Evolutionary conservation across 2,329 filamentous ascomycete genomes (phyloP), one percentile per base, ranked within the genome.

Genomic region (Ophiostoma himal-ulmi): DNA sequence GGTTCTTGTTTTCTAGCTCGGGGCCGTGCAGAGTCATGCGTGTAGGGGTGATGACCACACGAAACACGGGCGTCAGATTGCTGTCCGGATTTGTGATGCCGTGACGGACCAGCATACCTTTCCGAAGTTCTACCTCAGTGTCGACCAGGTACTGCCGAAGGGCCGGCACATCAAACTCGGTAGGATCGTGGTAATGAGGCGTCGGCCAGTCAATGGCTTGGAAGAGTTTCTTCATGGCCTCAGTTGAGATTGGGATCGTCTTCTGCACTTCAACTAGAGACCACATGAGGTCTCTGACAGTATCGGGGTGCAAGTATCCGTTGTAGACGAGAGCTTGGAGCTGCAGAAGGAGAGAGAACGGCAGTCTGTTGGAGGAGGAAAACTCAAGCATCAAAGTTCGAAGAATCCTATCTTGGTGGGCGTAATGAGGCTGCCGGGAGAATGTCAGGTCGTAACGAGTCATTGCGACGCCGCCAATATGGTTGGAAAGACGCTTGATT

Each of bases 1-100:
- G 83, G 75, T 93, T 93, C 71, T 87, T 89, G 7, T 85, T 85
- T 76, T 92, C 91, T 0, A 85, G 80, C 68, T 89, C 88, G 0
- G 89, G 89, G 0, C 89, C 89, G 8, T 82, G 80, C 0, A 91
- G 80, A 26, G 81, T 82, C 26, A 86, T 81, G 1, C 86, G 82
- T 0, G 86, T 83, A 0, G 89, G 89, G 0, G 88, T 91, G 11
- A 91, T 83, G 48, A 81, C 79, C 13, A 83, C 85, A 54, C 85
- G 85, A 75, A 88, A 83, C 5, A 89, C 80, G 75, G 81, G 80
- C 0, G 82, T 82, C 41, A 86, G 80, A 62, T 84, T 83, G 17
- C 76, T 74, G 0, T 78, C 77, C 0, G 77, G 75, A 36, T 73
- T 72, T 0, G 72, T 64, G 0, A 78, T 68, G 0, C 75, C 77